Evolutionary conservation across 2,329 filamentous ascomycete species (phyloP), one percentile per base, ranked within the genome.

Genomic region (Juglanconis juglandina): DNA sequence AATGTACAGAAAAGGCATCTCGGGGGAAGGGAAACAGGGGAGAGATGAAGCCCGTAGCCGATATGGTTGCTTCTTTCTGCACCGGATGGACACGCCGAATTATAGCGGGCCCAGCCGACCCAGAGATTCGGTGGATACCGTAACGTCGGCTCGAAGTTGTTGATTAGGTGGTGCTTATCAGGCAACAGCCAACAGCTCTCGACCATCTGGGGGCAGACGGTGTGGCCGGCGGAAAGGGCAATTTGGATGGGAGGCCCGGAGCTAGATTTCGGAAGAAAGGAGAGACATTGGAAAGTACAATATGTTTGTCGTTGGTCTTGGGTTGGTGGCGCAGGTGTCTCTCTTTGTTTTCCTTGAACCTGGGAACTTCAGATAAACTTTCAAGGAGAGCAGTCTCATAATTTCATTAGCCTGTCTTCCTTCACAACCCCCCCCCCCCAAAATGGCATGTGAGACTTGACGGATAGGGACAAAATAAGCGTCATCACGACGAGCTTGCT

Each of bases 371-470:
- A 56, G 41, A 51, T 50, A 51, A 35, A 51, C 51, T 17, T 35
- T 47, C 30, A 30, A 42, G 34, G 34, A 59, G 60, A 47, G n/a
- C 50, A 52, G 56, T 62, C 60, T 59, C 56, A 35, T 44, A 47
- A 59, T 52, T 30, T 42, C 49, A 54, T 54, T 54, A 51, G 51
- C 59, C 33, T 53, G 37, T 58, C 59, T 51, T 35, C 24, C 34
- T 48, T 49, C 37, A 32, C 30, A 35, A 13, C 33, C 24, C 42
- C 11, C n/a, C 8, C 8, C 37, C 37, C 24, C 14, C 30, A 47
- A 47, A 4, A 17, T 47, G 44, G 32, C n/a, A 33, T 7, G 39
- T 17, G 30, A 44, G 39, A 53, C 24, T n/a, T 14, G 37, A 13
- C 14, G n/a, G 24, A 24, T 33, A 14, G 10, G 44, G 10, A 44